Percentiles rank a stretch among this genome's conserved stretches.
These are phyloP conservation scores for Cyberlindnera bimundalis DNA, from an alignment of 805 yeast genomes.

Conservation along the genomic window DNA sequence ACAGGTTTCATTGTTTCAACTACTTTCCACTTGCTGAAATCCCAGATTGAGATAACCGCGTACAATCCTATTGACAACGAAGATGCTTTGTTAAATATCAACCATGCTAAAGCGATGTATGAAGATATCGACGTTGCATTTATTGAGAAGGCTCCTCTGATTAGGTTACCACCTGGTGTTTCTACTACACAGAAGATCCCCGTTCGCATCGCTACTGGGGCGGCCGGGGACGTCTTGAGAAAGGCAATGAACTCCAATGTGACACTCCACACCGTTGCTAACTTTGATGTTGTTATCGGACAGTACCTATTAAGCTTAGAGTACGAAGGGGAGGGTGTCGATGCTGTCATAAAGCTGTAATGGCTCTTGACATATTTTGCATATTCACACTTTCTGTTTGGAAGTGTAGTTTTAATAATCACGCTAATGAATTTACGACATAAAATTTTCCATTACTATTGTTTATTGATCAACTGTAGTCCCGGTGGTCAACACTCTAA, in stretches of 20 bases:
- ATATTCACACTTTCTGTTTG: too few species aligned
- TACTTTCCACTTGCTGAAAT: constrained; percentile 51
- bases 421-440: constrained; percentile 15
- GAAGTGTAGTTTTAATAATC: too few species aligned
- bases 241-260: constrained; percentile 50
- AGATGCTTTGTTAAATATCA: constrained; percentile 39
- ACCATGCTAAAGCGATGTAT: constrained; percentile 46
- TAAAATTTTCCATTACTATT: too few species aligned
- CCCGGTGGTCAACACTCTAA: too few species aligned
- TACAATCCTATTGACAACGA: constrained; percentile 52
- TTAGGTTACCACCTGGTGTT: constrained; percentile 50
- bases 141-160: constrained; percentile 36
- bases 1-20: constrained; percentile 45
- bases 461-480: not conserved
- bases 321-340: constrained; percentile 44
- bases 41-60: constrained; percentile 51
- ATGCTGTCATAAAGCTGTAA: constrained; percentile 37
- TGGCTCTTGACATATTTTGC: not conserved
- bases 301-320: constrained; percentile 38
- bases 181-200: constrained; percentile 49
- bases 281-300: constrained; percentile 38
- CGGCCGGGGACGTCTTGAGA: constrained; percentile 47
- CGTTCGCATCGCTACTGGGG: constrained; percentile 39
- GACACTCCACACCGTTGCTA: constrained; percentile 43
- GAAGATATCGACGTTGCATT: constrained; percentile 46